These are phyloP conservation scores for Brassica carinata DNA, from an alignment of 345 rosid genomes.

Conservation along the genomic window DNA sequence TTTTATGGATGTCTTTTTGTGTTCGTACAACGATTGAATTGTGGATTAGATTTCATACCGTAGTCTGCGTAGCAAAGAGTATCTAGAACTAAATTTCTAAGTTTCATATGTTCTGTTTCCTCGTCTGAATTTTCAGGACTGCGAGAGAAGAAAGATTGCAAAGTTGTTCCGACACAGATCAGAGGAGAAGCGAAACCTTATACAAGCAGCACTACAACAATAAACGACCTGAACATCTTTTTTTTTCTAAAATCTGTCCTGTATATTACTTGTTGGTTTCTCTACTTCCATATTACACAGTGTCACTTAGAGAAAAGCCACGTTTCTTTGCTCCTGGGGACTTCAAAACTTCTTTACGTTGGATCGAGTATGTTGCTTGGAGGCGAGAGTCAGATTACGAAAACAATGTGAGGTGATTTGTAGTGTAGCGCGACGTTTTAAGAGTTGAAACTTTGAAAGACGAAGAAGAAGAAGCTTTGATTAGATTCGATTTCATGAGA, in stretches of 20 bases:
- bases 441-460: slow-evolving; percentile 18
- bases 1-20: too few species aligned
- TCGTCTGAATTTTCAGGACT: slow-evolving; percentile 62
- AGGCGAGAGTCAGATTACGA: slow-evolving; percentile 17
- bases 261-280: slow-evolving; percentile 24
- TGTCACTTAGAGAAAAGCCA: slow-evolving; percentile 23
- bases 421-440: slow-evolving; percentile 16
- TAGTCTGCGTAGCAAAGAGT: neutral
- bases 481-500: neutral
- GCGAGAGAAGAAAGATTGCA: slow-evolving; percentile 87
- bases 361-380: slow-evolving; percentile 28
- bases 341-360: slow-evolving; percentile 13
- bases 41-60: slow-evolving; percentile 6
- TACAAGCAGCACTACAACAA: slow-evolving; percentile 43
- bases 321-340: slow-evolving; percentile 17
- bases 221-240: slow-evolving; percentile 25
- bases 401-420: slow-evolving; percentile 24
- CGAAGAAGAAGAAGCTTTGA: neutral
- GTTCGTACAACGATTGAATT: too few species aligned
- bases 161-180: slow-evolving; percentile 85
- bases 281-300: slow-evolving; percentile 3
- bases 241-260: neutral
- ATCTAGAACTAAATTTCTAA: neutral
- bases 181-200: slow-evolving; percentile 60
- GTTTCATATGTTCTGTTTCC: neutral